These are phyloP conservation scores for Hymenoscyphus fraxineus DNA, from an alignment of 2,329 filamentous ascomycete species.

Conservation along the genomic window DNA sequence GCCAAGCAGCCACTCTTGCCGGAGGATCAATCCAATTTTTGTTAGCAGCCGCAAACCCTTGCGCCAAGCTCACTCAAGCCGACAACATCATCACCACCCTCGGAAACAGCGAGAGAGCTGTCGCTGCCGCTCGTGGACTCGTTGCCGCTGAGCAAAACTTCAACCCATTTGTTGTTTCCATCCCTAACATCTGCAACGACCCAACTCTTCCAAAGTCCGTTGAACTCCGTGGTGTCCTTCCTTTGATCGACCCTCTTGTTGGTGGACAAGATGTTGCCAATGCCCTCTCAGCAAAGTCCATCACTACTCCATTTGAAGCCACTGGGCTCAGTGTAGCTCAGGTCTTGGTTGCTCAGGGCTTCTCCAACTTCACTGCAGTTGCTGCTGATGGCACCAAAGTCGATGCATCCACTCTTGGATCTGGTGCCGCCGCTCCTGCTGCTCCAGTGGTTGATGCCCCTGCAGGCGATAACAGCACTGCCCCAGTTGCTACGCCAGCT, in stretches of 20 bases:
- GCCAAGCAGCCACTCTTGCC: slow-evolving; percentile 60
- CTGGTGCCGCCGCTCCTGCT: slow-evolving; percentile 12
- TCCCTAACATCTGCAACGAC: slow-evolving; percentile 62
- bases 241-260: slow-evolving; percentile 63
- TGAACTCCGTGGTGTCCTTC: slow-evolving; percentile 62
- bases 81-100: slow-evolving; percentile 61
- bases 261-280: slow-evolving; percentile 55
- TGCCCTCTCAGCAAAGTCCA: slow-evolving; percentile 52
- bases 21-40: slow-evolving; percentile 59
- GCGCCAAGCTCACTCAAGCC: slow-evolving; percentile 61
- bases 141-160: slow-evolving; percentile 71
- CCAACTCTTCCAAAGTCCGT: slow-evolving; percentile 56
- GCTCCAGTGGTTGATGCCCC: not conserved
- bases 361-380: slow-evolving; percentile 54
- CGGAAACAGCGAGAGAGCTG: slow-evolving; percentile 55
- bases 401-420: slow-evolving; percentile 34
- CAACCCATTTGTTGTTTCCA: slow-evolving; percentile 59
- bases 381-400: slow-evolving; percentile 37
- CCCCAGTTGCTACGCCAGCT: slow-evolving; percentile 7
- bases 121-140: slow-evolving; percentile 58
- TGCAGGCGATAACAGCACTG: slow-evolving; percentile 7
- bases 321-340: slow-evolving; percentile 63
- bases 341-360: slow-evolving; percentile 57
- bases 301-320: slow-evolving; percentile 53
- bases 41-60: slow-evolving; percentile 62